Conservation (phyloP, 805 yeast species). For the Hanseniaspora osmophila region DNA sequence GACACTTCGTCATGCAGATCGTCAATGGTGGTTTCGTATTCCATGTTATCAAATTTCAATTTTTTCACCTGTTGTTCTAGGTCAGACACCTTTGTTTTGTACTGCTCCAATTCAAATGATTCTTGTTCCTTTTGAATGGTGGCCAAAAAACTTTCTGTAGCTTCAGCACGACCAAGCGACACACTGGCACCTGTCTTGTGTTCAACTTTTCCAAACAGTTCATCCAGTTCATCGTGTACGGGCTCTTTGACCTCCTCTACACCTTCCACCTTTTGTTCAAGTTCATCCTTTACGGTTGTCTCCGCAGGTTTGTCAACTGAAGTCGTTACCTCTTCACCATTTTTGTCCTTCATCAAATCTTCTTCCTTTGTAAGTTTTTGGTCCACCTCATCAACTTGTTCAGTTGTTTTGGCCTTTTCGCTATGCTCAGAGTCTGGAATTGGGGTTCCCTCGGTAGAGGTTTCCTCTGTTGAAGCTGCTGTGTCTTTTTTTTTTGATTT, state of each 20-base stretch:
- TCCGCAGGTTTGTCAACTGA: too few relatives aligned
- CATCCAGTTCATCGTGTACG: too few relatives aligned
- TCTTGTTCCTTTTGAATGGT: slow-evolving; percentile 17
- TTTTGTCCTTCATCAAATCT: too few relatives aligned
- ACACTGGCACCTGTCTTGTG: neutral
- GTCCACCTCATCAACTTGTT: too few relatives aligned
- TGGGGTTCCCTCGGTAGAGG: slow-evolving; percentile 3
- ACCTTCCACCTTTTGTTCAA: too few relatives aligned
- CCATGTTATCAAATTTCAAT: slow-evolving; percentile 21
- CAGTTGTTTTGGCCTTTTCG: slow-evolving; percentile 2
- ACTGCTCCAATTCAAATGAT: slow-evolving; percentile 16
- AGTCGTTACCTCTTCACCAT: too few relatives aligned
- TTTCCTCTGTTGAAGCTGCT: neutral
- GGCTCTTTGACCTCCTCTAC: too few relatives aligned
- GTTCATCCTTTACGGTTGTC: too few relatives aligned
- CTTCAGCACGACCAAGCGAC: too few relatives aligned
- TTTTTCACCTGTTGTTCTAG: slow-evolving; percentile 22
- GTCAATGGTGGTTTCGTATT: slow-evolving; percentile 22
- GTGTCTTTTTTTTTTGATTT: slow-evolving; percentile 17
- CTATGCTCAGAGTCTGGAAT: slow-evolving; percentile 8
- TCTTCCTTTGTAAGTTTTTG: too few relatives aligned
- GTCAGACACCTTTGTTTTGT: slow-evolving; percentile 27
- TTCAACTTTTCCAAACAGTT: neutral
- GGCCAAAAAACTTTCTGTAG: slow-evolving; percentile 16
- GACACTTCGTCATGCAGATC: slow-evolving; percentile 24